phyloP scores from a whole-genome alignment of 805 yeast species.

The Wickerhamomyces pijperi region DNA sequence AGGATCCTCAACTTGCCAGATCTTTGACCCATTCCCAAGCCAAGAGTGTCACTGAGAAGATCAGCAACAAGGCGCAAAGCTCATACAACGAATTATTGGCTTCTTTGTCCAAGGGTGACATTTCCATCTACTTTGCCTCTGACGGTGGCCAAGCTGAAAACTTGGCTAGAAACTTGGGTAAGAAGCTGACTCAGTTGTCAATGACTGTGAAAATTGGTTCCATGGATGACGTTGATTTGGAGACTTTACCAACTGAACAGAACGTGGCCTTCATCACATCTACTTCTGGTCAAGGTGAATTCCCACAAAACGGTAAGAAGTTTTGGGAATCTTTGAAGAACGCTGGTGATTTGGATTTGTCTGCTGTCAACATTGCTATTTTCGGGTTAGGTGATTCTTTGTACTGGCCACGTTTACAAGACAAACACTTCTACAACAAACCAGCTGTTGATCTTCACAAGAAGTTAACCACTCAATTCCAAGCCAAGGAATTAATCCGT shows the following conservation, averaged over 20 bases:
- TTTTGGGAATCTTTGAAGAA: slow-evolving; percentile 69
- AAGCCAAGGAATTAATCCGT: slow-evolving; percentile 63
- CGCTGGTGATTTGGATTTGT: slow-evolving; percentile 57
- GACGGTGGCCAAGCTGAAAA: slow-evolving; percentile 91
- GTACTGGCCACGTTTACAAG: slow-evolving; percentile 97
- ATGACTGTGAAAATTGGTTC: slow-evolving; percentile 35
- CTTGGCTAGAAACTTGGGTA: slow-evolving; percentile 54
- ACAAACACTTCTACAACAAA: slow-evolving; percentile 85
- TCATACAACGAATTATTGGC: slow-evolving; percentile 72
- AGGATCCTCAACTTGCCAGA: slow-evolving; percentile 67
- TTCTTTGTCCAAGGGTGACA: slow-evolving; percentile 81
- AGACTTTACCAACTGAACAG: slow-evolving; percentile 39
- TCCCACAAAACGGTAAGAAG: slow-evolving; percentile 67
- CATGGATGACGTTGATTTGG: slow-evolving; percentile 52
- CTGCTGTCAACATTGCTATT: slow-evolving; percentile 54
- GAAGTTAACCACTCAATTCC: slow-evolving; percentile 47
- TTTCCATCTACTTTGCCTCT: slow-evolving; percentile 73
- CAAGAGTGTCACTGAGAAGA: slow-evolving; percentile 45
- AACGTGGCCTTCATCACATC: slow-evolving; percentile 56
- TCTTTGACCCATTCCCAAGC: slow-evolving; percentile 56
- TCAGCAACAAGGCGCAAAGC: slow-evolving; percentile 56
- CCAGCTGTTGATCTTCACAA: slow-evolving; percentile 69
- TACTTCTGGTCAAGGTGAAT: slow-evolving; percentile 92
- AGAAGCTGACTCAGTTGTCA: slow-evolving; percentile 43
- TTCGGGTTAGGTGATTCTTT: slow-evolving; percentile 93